A percentile compares a stretch with the other conserved stretches of the same genome.
These are phyloP conservation scores for Asterochloris erici DNA, from an alignment of 139 green algal genomes.

Conservation along the genomic window DNA sequence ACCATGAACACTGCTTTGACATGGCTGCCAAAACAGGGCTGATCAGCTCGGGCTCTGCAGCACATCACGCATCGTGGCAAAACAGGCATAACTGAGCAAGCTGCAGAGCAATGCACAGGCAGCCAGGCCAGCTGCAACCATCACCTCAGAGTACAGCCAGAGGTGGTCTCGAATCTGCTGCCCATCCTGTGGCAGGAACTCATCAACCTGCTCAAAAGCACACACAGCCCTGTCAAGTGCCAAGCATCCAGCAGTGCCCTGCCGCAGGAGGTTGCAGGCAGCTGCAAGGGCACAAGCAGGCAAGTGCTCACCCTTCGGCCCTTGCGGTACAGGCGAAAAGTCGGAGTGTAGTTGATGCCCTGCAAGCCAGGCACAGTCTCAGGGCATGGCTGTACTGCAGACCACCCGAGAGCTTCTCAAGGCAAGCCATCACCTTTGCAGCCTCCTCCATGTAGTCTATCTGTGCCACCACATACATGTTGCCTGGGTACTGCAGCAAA, in stretches of 20 bases:
- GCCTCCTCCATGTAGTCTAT: slow-evolving; percentile 16
- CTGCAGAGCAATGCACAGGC: no score
- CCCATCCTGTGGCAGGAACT: slow-evolving; percentile 2
- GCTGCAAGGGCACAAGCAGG: not conserved
- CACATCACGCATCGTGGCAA: no score
- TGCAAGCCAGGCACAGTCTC: not conserved
- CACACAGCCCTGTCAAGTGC: not conserved
- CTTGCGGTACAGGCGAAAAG: slow-evolving; percentile 1
- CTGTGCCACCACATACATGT: slow-evolving; percentile 10
- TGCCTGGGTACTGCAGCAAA: slow-evolving; percentile 1
- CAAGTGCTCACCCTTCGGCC: not conserved
- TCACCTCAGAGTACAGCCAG: slow-evolving; percentile 15
- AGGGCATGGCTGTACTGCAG: not conserved
- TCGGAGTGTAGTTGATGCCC: slow-evolving; percentile 16
- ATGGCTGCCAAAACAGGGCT: no score
- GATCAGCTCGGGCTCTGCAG: no score
- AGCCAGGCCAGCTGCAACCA: no score
- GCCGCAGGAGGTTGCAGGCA: not conserved
- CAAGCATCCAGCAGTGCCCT: not conserved
- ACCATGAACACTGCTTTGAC: no score
- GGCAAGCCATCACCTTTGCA: not conserved
- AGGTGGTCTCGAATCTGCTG: slow-evolving; percentile 9
- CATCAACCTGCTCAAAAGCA: slow-evolving; percentile 7
- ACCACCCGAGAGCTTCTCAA: not conserved
- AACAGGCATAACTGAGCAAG: no score